These are phyloP conservation scores for Rhynchospora breviuscula DNA, from an alignment of 176 grass and related monocot genomes.

Conservation along the genomic window DNA sequence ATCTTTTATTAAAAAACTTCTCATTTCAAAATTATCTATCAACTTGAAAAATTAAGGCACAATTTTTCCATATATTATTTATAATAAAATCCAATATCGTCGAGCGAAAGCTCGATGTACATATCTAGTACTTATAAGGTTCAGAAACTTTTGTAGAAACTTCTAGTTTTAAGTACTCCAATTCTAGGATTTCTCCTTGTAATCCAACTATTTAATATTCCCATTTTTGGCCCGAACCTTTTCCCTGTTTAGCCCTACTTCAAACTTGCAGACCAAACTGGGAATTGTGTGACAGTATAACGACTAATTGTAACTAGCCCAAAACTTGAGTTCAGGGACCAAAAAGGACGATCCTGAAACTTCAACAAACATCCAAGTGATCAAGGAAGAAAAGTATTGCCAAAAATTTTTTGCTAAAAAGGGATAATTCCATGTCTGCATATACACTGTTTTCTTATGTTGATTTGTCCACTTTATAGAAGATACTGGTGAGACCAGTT, in stretches of 20 bases:
- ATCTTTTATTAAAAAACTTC: no score
- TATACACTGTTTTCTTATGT: not conserved
- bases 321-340: not conserved
- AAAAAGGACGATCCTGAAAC: not conserved
- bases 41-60: no score
- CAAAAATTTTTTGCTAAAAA: not conserved
- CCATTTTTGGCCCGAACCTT: not conserved
- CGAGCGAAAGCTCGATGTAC: no score
- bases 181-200: not conserved
- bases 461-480: not conserved
- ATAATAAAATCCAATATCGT: no score
- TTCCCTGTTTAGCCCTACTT: not conserved
- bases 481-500: not conserved
- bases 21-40: no score
- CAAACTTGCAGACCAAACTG: not conserved
- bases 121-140: not conserved
- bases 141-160: not conserved
- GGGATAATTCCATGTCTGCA: not conserved
- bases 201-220: not conserved
- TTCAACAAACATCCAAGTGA: not conserved
- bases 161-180: not conserved
- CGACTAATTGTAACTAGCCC: not conserved
- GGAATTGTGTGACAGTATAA: not conserved
- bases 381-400: not conserved
- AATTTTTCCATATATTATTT: no score